A percentile compares a stretch with the other conserved stretches of the same genome.
Evolutionary conservation across 1,284 basidiomycete genomes (phyloP).

Genomic region (Irpex rosettiformis): DNA sequence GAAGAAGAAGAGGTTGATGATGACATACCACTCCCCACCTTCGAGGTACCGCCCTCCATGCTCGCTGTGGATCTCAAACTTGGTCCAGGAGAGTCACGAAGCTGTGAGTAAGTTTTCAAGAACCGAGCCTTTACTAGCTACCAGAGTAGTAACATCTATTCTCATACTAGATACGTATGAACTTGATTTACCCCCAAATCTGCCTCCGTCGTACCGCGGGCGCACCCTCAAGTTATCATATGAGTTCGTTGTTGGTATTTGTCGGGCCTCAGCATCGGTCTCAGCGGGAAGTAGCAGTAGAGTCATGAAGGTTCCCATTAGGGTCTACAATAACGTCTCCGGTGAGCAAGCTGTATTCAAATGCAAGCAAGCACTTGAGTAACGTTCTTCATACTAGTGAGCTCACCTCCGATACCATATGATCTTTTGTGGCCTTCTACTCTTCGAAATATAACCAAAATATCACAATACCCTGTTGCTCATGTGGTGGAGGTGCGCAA

Average conservation of each 20-base stretch:
- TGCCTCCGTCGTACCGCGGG: slow-evolving; percentile 91
- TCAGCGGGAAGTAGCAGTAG: slow-evolving; percentile 58
- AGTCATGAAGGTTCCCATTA: slow-evolving; percentile 85
- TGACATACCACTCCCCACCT: slow-evolving; percentile 72
- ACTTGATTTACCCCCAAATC: slow-evolving; percentile 78
- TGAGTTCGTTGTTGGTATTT: slow-evolving; percentile 83
- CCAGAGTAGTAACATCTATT: slow-evolving; percentile 4
- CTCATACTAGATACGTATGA: slow-evolving; percentile 29
- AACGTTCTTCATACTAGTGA: slow-evolving; percentile 48
- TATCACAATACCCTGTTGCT: slow-evolving; percentile 17
- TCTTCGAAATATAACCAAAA: slow-evolving; percentile 13
- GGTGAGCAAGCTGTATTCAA: slow-evolving; percentile 42
- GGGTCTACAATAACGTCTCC: slow-evolving; percentile 81
- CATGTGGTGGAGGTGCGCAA: slow-evolving; percentile 16
- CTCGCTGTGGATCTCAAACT: slow-evolving; percentile 80
- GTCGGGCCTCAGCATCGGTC: slow-evolving; percentile 49
- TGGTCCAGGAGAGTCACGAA: slow-evolving; percentile 76
- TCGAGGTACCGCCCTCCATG: slow-evolving; percentile 81
- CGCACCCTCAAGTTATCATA: slow-evolving; percentile 85
- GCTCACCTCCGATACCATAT: slow-evolving; percentile 50
- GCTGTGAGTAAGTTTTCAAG: slow-evolving; percentile 52
- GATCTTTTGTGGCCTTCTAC: slow-evolving; percentile 68
- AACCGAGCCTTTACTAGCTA: slow-evolving; percentile 1
- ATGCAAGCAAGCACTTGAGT: not conserved
- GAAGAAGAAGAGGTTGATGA: slow-evolving; percentile 44